Evolutionary conservation across 2,329 filamentous ascomycete species (phyloP).

Genomic region (Aspergillus udagawae): DNA sequence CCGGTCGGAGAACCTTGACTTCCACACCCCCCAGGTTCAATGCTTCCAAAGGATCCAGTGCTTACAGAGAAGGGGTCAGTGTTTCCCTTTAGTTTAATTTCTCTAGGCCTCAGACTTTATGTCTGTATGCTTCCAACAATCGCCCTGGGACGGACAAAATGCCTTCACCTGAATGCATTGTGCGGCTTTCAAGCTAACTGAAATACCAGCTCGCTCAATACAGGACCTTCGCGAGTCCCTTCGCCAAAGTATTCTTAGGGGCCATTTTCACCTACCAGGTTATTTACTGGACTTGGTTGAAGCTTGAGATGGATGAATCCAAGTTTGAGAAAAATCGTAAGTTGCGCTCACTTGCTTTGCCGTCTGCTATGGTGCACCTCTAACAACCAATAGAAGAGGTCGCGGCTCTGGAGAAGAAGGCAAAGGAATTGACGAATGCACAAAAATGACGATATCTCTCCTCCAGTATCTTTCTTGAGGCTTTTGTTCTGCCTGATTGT

Average conservation of each 20-base stretch:
- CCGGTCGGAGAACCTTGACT: conserved; percentile 9
- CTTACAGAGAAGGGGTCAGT: conserved; percentile 30
- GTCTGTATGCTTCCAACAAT: not conserved
- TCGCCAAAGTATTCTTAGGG: conserved; percentile 47
- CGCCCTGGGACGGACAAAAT: not conserved
- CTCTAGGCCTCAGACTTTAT: not conserved
- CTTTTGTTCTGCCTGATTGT: not conserved
- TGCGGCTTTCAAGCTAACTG: not conserved
- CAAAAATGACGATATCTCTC: conserved; percentile 20
- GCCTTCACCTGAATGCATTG: not conserved
- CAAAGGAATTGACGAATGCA: conserved; percentile 27
- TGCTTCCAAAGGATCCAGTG: conserved; percentile 4
- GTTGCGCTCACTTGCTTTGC: conserved; percentile 4
- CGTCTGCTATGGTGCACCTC: conserved; percentile 1
- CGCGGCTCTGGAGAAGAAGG: conserved; percentile 32
- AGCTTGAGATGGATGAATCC: conserved; percentile 44
- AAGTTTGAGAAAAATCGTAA: conserved; percentile 40
- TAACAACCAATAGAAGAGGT: conserved; percentile 29
- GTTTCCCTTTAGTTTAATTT: not conserved
- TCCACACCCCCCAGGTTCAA: conserved; percentile 8
- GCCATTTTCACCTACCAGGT: conserved; percentile 48
- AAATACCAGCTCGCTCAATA: conserved; percentile 35
- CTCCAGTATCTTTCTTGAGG: not conserved
- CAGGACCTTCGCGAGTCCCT: conserved; percentile 38
- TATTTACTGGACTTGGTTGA: conserved; percentile 46